phyloP scores from a whole-genome alignment of 805 yeast genomes.

The Yamadazyma sp. region DNA sequence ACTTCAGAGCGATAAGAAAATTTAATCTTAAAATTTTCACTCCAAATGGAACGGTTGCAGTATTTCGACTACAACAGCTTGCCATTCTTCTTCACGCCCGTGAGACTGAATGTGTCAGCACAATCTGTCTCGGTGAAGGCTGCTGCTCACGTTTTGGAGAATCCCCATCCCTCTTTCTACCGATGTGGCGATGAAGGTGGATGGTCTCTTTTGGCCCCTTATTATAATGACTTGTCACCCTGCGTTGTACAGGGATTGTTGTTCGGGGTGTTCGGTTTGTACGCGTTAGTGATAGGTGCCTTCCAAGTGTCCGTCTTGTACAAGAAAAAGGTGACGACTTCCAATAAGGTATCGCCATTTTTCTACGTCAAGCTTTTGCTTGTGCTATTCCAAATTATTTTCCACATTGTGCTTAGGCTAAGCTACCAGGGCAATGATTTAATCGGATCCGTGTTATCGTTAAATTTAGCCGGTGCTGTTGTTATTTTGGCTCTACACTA shows the following conservation, averaged over 20 bases:
- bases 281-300: conserved; percentile 45
- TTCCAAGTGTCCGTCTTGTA: conserved; percentile 36
- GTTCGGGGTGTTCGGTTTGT: conserved; percentile 39
- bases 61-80: conserved; percentile 18
- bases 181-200: conserved; percentile 38
- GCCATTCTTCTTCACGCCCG: conserved; percentile 15
- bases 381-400: conserved; percentile 37
- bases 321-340: conserved; percentile 20
- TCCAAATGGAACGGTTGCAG: conserved; percentile 14
- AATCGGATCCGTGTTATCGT: conserved; percentile 24
- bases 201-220: conserved; percentile 39
- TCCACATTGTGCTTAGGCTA: conserved; percentile 26
- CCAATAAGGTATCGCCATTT: conserved; percentile 36
- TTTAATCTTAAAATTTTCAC: conserved; percentile 7
- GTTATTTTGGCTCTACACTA: conserved; percentile 62
- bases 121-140: neutral
- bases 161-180: conserved; percentile 5
- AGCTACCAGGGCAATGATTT: conserved; percentile 21
- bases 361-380: conserved; percentile 45
- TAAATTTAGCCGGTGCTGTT: conserved; percentile 42
- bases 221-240: conserved; percentile 55
- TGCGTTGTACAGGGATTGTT: conserved; percentile 59
- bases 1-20: too few species aligned
- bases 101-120: neutral
- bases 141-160: neutral